These are phyloP conservation scores for Zostera marina DNA, from an alignment of 116 monocot genomes.

Conservation along the genomic window DNA sequence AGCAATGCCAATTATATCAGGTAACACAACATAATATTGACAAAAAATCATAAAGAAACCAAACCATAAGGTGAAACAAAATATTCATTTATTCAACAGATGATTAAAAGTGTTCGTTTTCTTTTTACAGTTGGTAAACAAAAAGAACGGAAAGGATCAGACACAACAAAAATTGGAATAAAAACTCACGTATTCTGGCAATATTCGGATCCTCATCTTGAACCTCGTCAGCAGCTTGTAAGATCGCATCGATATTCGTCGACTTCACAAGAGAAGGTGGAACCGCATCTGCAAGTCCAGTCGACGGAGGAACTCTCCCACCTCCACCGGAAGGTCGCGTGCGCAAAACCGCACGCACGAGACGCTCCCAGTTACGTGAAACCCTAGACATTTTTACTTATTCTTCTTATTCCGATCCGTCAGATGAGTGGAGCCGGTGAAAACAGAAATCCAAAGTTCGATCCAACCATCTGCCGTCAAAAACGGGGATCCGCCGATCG, in stretches of 20 bases:
- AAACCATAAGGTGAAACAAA: background rate
- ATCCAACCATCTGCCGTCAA: no score
- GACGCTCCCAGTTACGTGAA: conserved; percentile 76
- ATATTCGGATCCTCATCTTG: conserved; percentile 77
- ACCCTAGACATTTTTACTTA: conserved; percentile 13
- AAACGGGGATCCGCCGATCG: no score
- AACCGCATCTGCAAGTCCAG: conserved; percentile 61
- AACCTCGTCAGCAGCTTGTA: conserved; percentile 82
- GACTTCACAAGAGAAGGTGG: conserved; percentile 53
- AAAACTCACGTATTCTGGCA: conserved; percentile 73
- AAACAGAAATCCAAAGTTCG: no score
- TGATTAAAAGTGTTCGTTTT: background rate
- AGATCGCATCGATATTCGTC: conserved; percentile 73
- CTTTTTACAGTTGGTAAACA: background rate
- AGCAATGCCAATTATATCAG: background rate
- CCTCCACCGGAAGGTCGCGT: conserved; percentile 17
- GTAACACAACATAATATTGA: background rate
- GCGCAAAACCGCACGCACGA: conserved; percentile 60
- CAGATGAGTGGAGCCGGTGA: no score
- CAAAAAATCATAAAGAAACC: conserved; percentile 1
- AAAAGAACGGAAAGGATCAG: background rate
- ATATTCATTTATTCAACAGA: background rate
- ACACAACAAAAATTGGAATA: background rate
- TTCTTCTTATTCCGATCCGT: no score
- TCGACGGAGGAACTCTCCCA: conserved; percentile 5